Evolutionary conservation across 176 grass and related monocot genomes (phyloP).

Genomic region (Oryza rufipogon): DNA sequence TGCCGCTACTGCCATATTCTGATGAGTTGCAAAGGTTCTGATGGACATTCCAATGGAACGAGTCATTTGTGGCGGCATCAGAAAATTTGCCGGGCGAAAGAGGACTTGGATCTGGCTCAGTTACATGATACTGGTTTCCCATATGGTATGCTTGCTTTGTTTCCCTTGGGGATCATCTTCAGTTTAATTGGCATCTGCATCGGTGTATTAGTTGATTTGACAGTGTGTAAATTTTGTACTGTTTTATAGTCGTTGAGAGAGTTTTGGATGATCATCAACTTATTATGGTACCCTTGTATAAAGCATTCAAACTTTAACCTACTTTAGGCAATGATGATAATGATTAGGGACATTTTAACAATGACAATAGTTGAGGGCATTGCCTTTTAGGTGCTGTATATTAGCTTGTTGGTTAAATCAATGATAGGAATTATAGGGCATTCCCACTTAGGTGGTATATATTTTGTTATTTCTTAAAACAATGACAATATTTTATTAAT

Average conservation of each 20-base stretch:
- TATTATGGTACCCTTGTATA: conserved; percentile 12
- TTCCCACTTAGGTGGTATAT: too few species aligned
- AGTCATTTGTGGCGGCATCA: conserved; percentile 67
- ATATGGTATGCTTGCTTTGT: conserved; percentile 39
- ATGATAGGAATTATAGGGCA: too few species aligned
- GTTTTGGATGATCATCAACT: not conserved
- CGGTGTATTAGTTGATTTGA: not conserved
- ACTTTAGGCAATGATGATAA: not conserved
- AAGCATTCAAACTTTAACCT: not conserved
- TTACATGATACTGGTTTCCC: conserved; percentile 15
- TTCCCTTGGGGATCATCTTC: not conserved
- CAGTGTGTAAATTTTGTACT: not conserved
- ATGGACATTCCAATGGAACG: conserved; percentile 56
- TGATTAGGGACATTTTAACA: conserved; percentile 1
- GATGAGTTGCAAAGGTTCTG: conserved; percentile 56
- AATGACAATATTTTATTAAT: not conserved
- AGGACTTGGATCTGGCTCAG: conserved; percentile 23
- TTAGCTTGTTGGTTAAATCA: not conserved
- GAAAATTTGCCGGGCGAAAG: conserved; percentile 53
- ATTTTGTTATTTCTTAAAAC: not conserved
- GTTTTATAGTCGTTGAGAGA: not conserved
- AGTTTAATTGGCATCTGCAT: not conserved
- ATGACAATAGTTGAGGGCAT: conserved; percentile 8
- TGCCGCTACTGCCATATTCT: conserved; percentile 54
- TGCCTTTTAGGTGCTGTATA: not conserved